These are phyloP conservation scores for Jatropha multifida DNA, from an alignment of 441 rosid species.

Conservation along the genomic window DNA sequence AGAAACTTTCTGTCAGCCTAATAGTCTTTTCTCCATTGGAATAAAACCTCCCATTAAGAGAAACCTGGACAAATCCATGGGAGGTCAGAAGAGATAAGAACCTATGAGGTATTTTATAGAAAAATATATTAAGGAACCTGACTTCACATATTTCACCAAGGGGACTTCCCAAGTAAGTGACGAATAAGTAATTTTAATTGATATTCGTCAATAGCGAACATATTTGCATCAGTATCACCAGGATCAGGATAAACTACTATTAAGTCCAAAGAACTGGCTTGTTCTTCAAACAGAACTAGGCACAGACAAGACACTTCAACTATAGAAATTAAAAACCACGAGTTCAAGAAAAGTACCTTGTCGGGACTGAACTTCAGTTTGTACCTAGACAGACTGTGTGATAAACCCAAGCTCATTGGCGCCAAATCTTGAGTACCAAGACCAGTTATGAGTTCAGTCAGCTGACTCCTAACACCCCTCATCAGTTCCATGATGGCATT, in stretches of 20 bases:
- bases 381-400: conserved; percentile 86
- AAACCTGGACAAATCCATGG: background rate
- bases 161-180: background rate
- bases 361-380: conserved; percentile 91
- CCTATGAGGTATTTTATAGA: background rate
- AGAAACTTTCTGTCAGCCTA: background rate
- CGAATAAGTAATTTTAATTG: background rate
- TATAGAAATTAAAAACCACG: background rate
- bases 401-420: conserved; percentile 95
- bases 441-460: conserved; percentile 86
- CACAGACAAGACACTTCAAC: background rate
- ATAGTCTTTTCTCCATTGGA: too few species aligned
- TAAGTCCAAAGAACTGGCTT: background rate
- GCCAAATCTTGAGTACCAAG: conserved; percentile 79
- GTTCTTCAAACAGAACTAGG: background rate
- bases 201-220: background rate
- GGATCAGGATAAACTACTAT: background rate
- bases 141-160: background rate
- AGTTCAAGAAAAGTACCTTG: conserved; percentile 49
- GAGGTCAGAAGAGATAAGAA: background rate
- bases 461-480: conserved; percentile 85
- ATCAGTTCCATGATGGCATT: conserved; percentile 89
- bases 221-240: background rate
- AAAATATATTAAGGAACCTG: background rate
- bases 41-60: background rate